Percentiles rank a stretch among this genome's conserved stretches.
Conservation (phyloP, 2,329 filamentous ascomycete species). For the Penicillium brevicompactum region DNA sequence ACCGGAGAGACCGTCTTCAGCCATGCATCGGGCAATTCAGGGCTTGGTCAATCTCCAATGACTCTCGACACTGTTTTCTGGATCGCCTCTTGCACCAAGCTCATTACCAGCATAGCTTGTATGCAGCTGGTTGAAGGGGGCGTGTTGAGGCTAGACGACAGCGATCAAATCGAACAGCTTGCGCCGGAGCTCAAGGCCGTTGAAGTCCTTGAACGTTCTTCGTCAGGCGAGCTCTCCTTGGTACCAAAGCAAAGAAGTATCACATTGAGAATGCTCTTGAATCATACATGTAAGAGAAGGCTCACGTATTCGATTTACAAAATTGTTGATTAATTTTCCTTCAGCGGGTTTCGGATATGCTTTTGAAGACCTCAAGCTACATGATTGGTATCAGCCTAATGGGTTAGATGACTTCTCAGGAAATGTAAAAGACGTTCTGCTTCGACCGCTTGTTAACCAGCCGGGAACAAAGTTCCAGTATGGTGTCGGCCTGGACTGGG, state of each 20-base stretch:
- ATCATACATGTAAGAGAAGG: conserved; percentile 39
- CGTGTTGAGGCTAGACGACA: conserved; percentile 45
- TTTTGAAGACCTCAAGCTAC: conserved; percentile 55
- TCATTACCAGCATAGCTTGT: conserved; percentile 47
- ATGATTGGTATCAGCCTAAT: conserved; percentile 51
- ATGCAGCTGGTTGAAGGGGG: conserved; percentile 53
- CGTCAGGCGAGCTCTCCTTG: conserved; percentile 26
- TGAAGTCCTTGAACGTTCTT: conserved; percentile 44
- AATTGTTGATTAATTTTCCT: neutral
- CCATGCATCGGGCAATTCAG: conserved; percentile 2
- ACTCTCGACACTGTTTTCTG: conserved; percentile 56
- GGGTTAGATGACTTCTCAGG: conserved; percentile 63
- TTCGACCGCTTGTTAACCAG: conserved; percentile 60
- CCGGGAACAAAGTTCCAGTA: conserved; percentile 66
- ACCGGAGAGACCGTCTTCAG: conserved; percentile 3
- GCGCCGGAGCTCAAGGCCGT: conserved; percentile 47
- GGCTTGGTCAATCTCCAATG: conserved; percentile 47
- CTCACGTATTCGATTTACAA: too few relatives aligned
- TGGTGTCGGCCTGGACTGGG: conserved; percentile 57
- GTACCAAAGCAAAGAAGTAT: conserved; percentile 50
- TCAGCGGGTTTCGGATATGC: conserved; percentile 59
- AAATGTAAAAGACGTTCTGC: conserved; percentile 53
- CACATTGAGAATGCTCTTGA: conserved; percentile 61
- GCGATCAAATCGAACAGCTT: conserved; percentile 40
- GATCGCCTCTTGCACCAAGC: conserved; percentile 57